Evolutionary conservation across 2,329 filamentous ascomycete species (phyloP).

Genomic region (Calonectria pteridis): DNA sequence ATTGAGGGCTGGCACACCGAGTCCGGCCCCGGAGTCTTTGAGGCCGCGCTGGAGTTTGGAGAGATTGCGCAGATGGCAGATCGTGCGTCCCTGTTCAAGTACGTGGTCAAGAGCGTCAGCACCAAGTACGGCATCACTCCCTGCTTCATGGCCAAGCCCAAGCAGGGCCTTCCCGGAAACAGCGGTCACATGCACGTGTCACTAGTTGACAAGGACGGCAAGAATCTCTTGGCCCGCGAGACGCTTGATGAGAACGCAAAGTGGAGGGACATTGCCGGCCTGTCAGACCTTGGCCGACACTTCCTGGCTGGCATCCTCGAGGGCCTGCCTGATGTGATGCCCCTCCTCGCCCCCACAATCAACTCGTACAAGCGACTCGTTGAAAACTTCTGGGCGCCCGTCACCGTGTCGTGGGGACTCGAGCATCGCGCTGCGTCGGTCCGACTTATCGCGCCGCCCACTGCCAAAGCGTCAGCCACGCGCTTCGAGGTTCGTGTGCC

Average conservation of each 20-base stretch:
- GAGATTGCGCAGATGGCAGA: constrained; percentile 93
- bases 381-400: constrained; percentile 99
- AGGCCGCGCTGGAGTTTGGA: constrained; percentile 92
- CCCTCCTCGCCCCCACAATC: constrained; percentile 90
- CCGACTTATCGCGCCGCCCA: constrained; percentile 89
- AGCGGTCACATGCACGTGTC: constrained; percentile 97
- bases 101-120: constrained; percentile 89
- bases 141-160: constrained; percentile 98
- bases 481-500: constrained; percentile 93
- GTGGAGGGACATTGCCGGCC: constrained; percentile 80
- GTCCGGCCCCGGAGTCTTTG: constrained; percentile 92
- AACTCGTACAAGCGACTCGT: constrained; percentile 99
- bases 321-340: constrained; percentile 95
- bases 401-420: constrained; percentile 96
- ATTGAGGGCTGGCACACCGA: constrained; percentile 98
- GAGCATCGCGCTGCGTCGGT: constrained; percentile 95
- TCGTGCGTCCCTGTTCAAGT: constrained; percentile 92
- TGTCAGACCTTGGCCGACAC: constrained; percentile 91
- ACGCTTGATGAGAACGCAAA: constrained; percentile 76
- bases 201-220: constrained; percentile 81
- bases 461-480: constrained; percentile 85
- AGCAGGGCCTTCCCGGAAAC: constrained; percentile 91
- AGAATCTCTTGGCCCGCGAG: constrained; percentile 86
- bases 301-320: constrained; percentile 93
- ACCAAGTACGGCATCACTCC: constrained; percentile 92